These are phyloP conservation scores for Suillus plorans DNA, from an alignment of 768 basidiomycete genomes.

Conservation along the genomic window DNA sequence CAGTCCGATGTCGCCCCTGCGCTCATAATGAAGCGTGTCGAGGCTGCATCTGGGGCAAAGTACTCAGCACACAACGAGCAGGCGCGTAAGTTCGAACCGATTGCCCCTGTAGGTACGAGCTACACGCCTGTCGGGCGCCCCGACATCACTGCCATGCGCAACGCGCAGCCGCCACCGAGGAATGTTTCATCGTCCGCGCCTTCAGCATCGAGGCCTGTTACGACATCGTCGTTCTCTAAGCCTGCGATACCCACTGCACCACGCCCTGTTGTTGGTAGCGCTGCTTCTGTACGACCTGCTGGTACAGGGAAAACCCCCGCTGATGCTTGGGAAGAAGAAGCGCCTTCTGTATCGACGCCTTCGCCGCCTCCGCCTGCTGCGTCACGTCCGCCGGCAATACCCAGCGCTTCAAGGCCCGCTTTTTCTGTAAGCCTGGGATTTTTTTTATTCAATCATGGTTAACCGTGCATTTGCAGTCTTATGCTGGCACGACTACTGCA, in stretches of 20 bases:
- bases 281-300: constrained; percentile 40
- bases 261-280: constrained; percentile 49
- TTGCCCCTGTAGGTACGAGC: constrained; percentile 75
- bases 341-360: constrained; percentile 34
- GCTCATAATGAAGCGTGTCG: constrained; percentile 83
- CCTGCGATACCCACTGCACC: constrained; percentile 42
- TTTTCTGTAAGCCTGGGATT: constrained; percentile 34
- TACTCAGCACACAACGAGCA: constrained; percentile 83
- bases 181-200: constrained; percentile 26
- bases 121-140: constrained; percentile 76
- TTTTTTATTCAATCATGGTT: constrained; percentile 4
- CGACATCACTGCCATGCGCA: constrained; percentile 63
- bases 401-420: constrained; percentile 42
- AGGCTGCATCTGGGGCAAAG: constrained; percentile 85
- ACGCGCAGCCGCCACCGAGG: constrained; percentile 36
- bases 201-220: constrained; percentile 7
- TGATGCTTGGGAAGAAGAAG: constrained; percentile 63
- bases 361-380: constrained; percentile 45
- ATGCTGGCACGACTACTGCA: constrained; percentile 10
- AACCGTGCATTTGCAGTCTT: constrained; percentile 15
- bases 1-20: constrained; percentile 80
- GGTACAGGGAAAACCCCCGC: constrained; percentile 42
- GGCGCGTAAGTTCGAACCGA: constrained; percentile 73
- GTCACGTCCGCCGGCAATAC: constrained; percentile 47
- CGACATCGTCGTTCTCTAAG: constrained; percentile 6